These are phyloP conservation scores for Eutrema yunnanense DNA, from an alignment of 345 rosid genomes.

Conservation along the genomic window DNA sequence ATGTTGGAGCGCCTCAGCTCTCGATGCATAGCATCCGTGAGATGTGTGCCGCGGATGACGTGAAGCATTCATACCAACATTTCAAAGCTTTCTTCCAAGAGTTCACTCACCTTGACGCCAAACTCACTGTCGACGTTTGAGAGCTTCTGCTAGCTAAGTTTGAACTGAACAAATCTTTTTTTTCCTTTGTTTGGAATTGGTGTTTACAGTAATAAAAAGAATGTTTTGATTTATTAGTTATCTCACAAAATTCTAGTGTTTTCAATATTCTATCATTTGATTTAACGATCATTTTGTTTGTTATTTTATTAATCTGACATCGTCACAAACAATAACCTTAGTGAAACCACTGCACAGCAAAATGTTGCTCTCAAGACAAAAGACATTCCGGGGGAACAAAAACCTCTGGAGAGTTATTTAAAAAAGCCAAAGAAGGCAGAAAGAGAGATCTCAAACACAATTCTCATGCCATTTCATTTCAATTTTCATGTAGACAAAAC, in stretches of 20 bases:
- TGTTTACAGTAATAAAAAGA: background rate
- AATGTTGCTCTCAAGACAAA: constrained; percentile 7
- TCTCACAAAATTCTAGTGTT: background rate
- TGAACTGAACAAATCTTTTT: background rate
- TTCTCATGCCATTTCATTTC: background rate
- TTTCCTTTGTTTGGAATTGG: background rate
- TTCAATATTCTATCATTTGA: background rate
- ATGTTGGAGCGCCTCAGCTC: constrained; percentile 92
- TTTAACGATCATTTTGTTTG: background rate
- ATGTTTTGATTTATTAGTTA: background rate
- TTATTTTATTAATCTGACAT: background rate
- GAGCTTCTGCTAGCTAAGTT: background rate
- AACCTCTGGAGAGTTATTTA: background rate
- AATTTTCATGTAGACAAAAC: constrained; percentile 43
- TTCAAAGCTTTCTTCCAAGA: constrained; percentile 88
- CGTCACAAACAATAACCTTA: background rate
- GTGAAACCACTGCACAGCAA: constrained; percentile 10
- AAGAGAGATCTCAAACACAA: background rate
- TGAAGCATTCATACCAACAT: constrained; percentile 70
- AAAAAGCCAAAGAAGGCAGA: background rate
- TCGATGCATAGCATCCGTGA: constrained; percentile 98
- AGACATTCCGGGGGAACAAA: constrained; percentile 5
- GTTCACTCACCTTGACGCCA: constrained; percentile 56
- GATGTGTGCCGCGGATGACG: constrained; percentile 90
- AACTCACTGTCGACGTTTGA: constrained; percentile 56